Conservation (phyloP, 164 flowering plant species). For the Chimonanthus salicifolius region DNA sequence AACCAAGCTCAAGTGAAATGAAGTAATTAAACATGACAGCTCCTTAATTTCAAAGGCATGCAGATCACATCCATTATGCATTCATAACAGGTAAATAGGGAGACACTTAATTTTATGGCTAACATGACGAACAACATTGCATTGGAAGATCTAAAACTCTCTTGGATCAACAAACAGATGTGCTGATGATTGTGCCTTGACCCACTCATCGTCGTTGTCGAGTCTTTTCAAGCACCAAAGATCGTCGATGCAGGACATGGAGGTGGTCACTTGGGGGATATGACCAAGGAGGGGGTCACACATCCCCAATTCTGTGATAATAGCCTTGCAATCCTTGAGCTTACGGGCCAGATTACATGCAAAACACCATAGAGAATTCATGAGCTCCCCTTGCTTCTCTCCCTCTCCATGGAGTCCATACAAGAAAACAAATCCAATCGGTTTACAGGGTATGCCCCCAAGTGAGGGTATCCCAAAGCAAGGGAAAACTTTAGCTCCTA, state of each 20-base stretch:
- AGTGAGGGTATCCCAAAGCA: slow-evolving; percentile 25
- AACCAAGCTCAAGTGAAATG: too few species aligned
- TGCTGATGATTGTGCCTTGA: slow-evolving; percentile 13
- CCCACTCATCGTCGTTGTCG: slow-evolving; percentile 7
- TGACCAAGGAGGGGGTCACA: slow-evolving; percentile 38
- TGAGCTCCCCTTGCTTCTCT: slow-evolving; percentile 41
- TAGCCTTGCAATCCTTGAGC: slow-evolving; percentile 36
- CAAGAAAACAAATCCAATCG: slow-evolving; percentile 42
- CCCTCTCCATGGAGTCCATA: slow-evolving; percentile 57
- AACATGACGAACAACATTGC: not conserved
- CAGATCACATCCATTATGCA: not conserved
- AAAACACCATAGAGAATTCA: slow-evolving; percentile 39
- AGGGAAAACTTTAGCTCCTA: slow-evolving; percentile 31
- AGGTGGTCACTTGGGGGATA: slow-evolving; percentile 24
- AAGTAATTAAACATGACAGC: too few species aligned
- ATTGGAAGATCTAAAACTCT: slow-evolving; percentile 32
- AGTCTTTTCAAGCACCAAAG: slow-evolving; percentile 41
- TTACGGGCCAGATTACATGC: slow-evolving; percentile 32
- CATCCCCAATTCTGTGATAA: slow-evolving; percentile 38
- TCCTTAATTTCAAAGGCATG: not conserved
- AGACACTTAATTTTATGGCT: not conserved
- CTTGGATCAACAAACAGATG: slow-evolving; percentile 52
- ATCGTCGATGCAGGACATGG: slow-evolving; percentile 35
- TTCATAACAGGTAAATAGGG: not conserved
- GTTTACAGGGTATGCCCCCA: slow-evolving; percentile 15